Conservation (phyloP, 106 monocot genomes). For the Chionographis japonica region DNA sequence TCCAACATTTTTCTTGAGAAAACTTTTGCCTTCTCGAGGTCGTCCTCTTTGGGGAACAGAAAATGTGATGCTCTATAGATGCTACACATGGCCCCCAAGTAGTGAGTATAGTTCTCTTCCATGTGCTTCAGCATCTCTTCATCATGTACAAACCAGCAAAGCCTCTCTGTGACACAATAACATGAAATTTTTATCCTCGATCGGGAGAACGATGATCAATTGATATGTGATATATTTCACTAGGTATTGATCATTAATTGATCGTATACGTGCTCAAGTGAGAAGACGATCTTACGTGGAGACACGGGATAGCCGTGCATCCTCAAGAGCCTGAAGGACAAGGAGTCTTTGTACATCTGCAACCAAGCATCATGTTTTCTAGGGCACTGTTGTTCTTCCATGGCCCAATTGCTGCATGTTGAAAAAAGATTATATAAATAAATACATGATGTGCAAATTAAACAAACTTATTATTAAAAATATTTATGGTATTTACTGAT, state of each 20-base stretch:
- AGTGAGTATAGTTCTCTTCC: conserved; percentile 14
- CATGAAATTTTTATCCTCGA: too few relatives aligned
- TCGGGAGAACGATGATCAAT: too few relatives aligned
- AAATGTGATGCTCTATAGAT: conserved; percentile 27
- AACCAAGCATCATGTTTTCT: neutral
- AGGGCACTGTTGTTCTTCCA: neutral
- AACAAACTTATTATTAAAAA: neutral
- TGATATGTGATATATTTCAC: too few relatives aligned
- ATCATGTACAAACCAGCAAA: conserved; percentile 26
- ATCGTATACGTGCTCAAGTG: too few relatives aligned
- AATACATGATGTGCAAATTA: neutral
- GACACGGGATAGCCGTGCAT: conserved; percentile 24
- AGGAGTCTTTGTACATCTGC: conserved; percentile 14
- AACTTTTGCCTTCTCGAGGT: conserved; percentile 15
- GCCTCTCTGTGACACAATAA: neutral
- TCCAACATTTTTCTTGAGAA: conserved; percentile 8
- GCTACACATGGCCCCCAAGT: conserved; percentile 9
- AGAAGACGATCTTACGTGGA: conserved; percentile 11
- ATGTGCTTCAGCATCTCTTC: conserved; percentile 10
- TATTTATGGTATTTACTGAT: too few relatives aligned
- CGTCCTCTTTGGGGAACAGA: conserved; percentile 7
- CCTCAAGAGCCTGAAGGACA: conserved; percentile 24
- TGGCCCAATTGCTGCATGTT: conserved; percentile 1
- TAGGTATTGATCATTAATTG: too few relatives aligned
- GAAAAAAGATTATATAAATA: neutral